A percentile compares a stretch with the other conserved stretches of the same genome.
These are phyloP conservation scores for Talaromyces thailandensis DNA, from an alignment of 495 filamentous ascomycete genomes.

Conservation along the genomic window DNA sequence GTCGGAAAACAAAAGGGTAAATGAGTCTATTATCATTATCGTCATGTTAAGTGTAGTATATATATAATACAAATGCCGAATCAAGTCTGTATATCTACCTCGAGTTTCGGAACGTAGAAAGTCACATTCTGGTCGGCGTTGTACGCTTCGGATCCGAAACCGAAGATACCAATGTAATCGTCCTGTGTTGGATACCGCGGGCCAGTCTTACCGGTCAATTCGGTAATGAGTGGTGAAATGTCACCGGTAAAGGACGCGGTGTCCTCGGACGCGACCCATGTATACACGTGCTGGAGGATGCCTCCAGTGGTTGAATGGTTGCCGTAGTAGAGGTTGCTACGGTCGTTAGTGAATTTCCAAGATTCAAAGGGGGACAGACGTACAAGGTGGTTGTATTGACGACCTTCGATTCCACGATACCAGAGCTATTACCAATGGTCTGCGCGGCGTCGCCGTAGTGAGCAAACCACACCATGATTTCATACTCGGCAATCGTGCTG, in stretches of 20 bases:
- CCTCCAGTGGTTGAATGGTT: conserved; percentile 7
- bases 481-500: conserved; percentile 23
- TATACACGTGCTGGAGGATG: conserved; percentile 20
- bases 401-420: conserved; percentile 7
- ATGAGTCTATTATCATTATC: neutral
- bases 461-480: conserved; percentile 40
- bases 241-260: conserved; percentile 24
- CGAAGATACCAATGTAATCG: conserved; percentile 27
- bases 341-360: neutral
- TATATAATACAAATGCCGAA: neutral
- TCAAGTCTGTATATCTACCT: conserved; percentile 18
- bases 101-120: conserved; percentile 21
- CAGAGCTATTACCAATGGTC: conserved; percentile 16
- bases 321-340: conserved; percentile 23
- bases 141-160: conserved; percentile 30
- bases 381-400: conserved; percentile 26
- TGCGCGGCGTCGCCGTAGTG: conserved; percentile 14
- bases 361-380: conserved; percentile 10
- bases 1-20: neutral
- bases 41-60: conserved; percentile 1
- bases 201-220: conserved; percentile 15
- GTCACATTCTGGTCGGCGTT: conserved; percentile 20
- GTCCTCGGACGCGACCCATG: conserved; percentile 19
- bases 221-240: conserved; percentile 24
- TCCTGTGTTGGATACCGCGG: conserved; percentile 12